Percentiles rank a stretch among this genome's conserved stretches.
Evolutionary conservation across 495 filamentous ascomycete genomes (phyloP).

Genomic region (Hamigera avellanea): DNA sequence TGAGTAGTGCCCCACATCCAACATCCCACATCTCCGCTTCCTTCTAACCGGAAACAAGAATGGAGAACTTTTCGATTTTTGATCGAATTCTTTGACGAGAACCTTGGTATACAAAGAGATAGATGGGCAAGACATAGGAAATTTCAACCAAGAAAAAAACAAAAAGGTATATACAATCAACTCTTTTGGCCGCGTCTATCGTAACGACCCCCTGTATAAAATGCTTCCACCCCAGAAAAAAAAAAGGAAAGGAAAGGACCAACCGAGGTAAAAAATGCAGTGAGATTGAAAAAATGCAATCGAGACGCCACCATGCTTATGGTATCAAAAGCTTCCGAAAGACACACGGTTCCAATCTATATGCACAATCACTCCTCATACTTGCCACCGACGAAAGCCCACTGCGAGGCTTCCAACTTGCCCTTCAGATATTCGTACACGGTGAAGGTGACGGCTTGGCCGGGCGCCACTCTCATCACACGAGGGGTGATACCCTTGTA

Average conservation of each 20-base stretch:
- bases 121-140: too few relatives aligned
- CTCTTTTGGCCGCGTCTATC: too few relatives aligned
- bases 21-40: too few relatives aligned
- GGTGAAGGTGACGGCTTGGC: conserved; percentile 96
- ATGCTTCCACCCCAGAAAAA: conserved; percentile 1
- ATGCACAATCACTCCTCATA: conserved; percentile 56
- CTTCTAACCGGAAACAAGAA: too few relatives aligned
- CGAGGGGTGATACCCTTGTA: conserved; percentile 98
- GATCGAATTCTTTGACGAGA: not conserved
- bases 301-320: conserved; percentile 20
- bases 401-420: conserved; percentile 62
- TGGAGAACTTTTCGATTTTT: too few relatives aligned
- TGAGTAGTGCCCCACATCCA: too few relatives aligned
- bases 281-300: conserved; percentile 7
- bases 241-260: not conserved
- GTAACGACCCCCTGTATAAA: not conserved
- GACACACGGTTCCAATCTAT: conserved; percentile 8
- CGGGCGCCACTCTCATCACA: conserved; percentile 94
- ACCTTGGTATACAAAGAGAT: conserved; percentile 5
- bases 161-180: conserved; percentile 13
- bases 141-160: conserved; percentile 2
- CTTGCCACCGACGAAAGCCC: conserved; percentile 48
- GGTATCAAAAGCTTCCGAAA: conserved; percentile 19
- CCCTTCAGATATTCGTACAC: conserved; percentile 90
- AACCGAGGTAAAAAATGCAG: conserved; percentile 7